These are phyloP conservation scores for Nakazawaea siamensis DNA, from an alignment of 805 yeast species.

Conservation along the genomic window DNA sequence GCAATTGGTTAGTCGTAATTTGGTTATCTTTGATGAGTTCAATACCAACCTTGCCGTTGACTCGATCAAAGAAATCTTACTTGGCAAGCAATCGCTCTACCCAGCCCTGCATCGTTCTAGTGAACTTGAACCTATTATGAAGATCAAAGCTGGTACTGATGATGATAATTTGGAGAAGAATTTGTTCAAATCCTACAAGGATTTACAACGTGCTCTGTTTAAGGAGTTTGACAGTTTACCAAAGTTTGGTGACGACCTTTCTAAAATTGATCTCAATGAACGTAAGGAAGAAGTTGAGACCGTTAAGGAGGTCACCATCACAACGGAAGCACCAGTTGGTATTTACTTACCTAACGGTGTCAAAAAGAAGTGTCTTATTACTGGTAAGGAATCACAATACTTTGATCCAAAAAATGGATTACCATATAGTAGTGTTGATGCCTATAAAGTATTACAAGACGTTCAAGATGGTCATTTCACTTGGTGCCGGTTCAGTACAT, in stretches of 20 bases:
- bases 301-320: slow-evolving; percentile 39
- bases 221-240: slow-evolving; percentile 43
- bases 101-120: slow-evolving; percentile 46
- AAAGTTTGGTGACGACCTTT: slow-evolving; percentile 50
- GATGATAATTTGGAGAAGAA: slow-evolving; percentile 10
- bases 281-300: slow-evolving; percentile 37
- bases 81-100: slow-evolving; percentile 51
- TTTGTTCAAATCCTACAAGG: slow-evolving; percentile 11
- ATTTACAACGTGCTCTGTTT: slow-evolving; percentile 19
- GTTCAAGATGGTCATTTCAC: slow-evolving; percentile 46
- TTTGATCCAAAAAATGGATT: slow-evolving; percentile 85
- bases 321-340: slow-evolving; percentile 70
- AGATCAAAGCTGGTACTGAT: slow-evolving; percentile 6
- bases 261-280: slow-evolving; percentile 30
- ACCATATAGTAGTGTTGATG: slow-evolving; percentile 77
- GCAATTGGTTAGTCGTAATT: slow-evolving; percentile 50
- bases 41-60: slow-evolving; percentile 21
- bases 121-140: slow-evolving; percentile 42
- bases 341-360: slow-evolving; percentile 62
- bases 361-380: slow-evolving; percentile 61
- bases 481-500: slow-evolving; percentile 43
- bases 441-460: slow-evolving; percentile 55
- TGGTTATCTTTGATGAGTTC: slow-evolving; percentile 45
- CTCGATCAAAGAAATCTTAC: slow-evolving; percentile 31
- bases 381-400: slow-evolving; percentile 74